Conservation (phyloP, 768 basidiomycete genomes). For the Trametopsis cervina region DNA sequence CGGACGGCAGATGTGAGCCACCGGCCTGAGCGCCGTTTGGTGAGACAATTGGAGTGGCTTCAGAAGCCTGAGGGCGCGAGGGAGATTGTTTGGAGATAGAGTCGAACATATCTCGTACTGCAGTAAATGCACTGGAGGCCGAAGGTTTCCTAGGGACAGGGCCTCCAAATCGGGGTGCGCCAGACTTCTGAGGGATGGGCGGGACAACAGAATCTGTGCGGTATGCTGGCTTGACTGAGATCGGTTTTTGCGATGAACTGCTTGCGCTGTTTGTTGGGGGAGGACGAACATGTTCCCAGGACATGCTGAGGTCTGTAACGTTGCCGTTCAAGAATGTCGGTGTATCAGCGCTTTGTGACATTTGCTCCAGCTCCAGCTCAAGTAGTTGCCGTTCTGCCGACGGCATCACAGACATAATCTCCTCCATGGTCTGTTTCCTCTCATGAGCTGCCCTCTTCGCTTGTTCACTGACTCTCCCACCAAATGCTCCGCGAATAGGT, state of each 20-base stretch:
- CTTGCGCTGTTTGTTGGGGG: conserved; percentile 17
- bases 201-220: conserved; percentile 17
- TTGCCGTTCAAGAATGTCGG: conserved; percentile 10
- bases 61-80: background rate
- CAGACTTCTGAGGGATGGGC: conserved; percentile 25
- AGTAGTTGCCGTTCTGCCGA: conserved; percentile 54
- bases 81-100: conserved; percentile 5
- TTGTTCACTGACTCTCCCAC: conserved; percentile 9
- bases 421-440: conserved; percentile 65
- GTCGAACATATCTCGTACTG: conserved; percentile 11
- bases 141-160: conserved; percentile 14
- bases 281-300: conserved; percentile 50
- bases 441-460: conserved; percentile 35
- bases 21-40: background rate
- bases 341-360: conserved; percentile 6
- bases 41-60: conserved; percentile 3
- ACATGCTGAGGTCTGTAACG: conserved; percentile 40
- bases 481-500: conserved; percentile 23
- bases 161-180: conserved; percentile 32
- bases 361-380: conserved; percentile 48
- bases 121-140: conserved; percentile 2
- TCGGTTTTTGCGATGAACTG: background rate
- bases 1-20: background rate
- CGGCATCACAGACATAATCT: conserved; percentile 59
- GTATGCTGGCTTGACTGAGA: conserved; percentile 17